Evolutionary conservation across 116 monocot species (phyloP).

Genomic region (Iris pallida): DNA sequence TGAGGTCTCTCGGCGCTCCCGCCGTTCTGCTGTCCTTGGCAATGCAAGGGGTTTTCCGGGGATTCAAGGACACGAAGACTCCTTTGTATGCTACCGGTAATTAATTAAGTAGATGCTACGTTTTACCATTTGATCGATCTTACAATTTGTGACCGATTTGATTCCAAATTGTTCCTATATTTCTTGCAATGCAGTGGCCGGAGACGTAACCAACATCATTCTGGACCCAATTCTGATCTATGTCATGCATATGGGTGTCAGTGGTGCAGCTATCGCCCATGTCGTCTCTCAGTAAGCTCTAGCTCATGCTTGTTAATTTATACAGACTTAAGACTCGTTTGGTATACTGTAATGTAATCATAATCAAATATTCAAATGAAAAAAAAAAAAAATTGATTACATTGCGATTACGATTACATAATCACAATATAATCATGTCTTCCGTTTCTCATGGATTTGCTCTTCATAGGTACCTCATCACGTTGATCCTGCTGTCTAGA

Average conservation of each 20-base stretch:
- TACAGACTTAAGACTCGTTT: no score
- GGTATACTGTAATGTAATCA: no score
- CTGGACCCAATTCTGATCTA: conserved; percentile 61
- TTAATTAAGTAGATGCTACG: neutral
- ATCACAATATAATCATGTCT: no score
- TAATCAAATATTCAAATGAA: neutral
- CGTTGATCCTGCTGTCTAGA: conserved; percentile 33
- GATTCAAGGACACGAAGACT: conserved; percentile 30
- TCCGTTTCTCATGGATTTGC: neutral
- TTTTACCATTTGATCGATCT: neutral
- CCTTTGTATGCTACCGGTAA: conserved; percentile 33
- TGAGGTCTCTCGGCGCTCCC: conserved; percentile 33
- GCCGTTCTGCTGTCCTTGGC: conserved; percentile 42
- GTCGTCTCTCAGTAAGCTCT: conserved; percentile 66
- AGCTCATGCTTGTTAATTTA: neutral
- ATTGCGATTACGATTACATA: no score
- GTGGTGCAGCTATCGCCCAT: conserved; percentile 68
- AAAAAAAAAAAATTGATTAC: no score
- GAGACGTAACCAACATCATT: conserved; percentile 51
- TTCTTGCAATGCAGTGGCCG: conserved; percentile 29
- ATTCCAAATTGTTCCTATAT: neutral
- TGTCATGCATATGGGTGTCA: conserved; percentile 34
- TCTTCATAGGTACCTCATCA: conserved; percentile 48
- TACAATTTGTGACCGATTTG: neutral
- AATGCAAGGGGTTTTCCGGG: conserved; percentile 60